phyloP scores from a whole-genome alignment of 208 protist genomes.

The Borovskyia barvae region DNA sequence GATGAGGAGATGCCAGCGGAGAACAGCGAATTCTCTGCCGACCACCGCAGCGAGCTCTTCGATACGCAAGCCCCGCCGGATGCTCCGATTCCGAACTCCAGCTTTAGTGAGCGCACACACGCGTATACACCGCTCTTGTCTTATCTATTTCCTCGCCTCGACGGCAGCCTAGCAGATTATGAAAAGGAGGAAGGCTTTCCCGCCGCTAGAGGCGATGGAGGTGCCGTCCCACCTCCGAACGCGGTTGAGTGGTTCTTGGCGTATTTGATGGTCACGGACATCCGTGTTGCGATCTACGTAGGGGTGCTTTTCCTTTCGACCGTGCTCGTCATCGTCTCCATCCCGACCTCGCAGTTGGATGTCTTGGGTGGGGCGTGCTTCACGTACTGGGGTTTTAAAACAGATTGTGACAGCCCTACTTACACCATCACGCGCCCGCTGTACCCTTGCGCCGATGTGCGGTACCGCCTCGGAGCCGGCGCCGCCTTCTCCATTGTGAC shows the following conservation, averaged over 20 bases:
- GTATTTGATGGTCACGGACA: slow-evolving; percentile 39
- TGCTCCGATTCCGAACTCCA: too few relatives aligned
- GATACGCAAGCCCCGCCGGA: too few relatives aligned
- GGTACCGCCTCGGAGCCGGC: slow-evolving; percentile 38
- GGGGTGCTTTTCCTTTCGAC: slow-evolving; percentile 28
- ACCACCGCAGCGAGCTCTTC: too few relatives aligned
- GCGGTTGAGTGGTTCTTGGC: slow-evolving; percentile 28
- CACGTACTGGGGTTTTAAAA: slow-evolving; percentile 81
- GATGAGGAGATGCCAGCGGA: too few relatives aligned
- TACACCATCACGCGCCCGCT: slow-evolving; percentile 42
- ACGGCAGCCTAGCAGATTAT: slow-evolving; percentile 33
- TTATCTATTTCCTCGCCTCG: slow-evolving; percentile 47
- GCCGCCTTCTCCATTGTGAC: slow-evolving; percentile 65
- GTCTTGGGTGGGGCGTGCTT: slow-evolving; percentile 35
- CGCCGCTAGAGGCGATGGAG: slow-evolving; percentile 5
- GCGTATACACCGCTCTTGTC: too few relatives aligned
- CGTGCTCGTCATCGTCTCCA: slow-evolving; percentile 40
- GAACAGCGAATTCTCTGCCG: too few relatives aligned
- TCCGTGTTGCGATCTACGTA: slow-evolving; percentile 33
- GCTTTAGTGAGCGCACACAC: too few relatives aligned
- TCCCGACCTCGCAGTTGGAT: slow-evolving; percentile 58
- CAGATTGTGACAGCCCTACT: slow-evolving; percentile 43
- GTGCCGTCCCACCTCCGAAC: too few relatives aligned
- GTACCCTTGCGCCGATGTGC: slow-evolving; percentile 26
- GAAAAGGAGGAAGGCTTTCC: slow-evolving; percentile 10